Evolutionary conservation across 116 monocot genomes (phyloP).

Genomic region (Thalassia testudinum): DNA sequence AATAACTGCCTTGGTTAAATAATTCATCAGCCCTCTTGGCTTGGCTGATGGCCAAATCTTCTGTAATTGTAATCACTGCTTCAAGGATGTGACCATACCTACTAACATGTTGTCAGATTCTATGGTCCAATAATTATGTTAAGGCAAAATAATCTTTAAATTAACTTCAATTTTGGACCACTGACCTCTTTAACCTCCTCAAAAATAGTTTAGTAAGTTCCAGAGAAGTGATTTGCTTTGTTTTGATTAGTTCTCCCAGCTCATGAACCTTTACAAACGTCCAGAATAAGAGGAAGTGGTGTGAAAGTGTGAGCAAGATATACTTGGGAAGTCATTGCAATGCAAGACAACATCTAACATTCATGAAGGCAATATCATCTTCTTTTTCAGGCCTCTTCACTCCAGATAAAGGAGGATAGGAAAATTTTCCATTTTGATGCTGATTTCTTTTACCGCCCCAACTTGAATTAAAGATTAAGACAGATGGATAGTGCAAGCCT

Average conservation of each 20-base stretch:
- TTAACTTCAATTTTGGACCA: too few species aligned
- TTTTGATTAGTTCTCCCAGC: slow-evolving; percentile 61
- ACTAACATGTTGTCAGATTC: background rate
- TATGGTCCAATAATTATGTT: too few species aligned
- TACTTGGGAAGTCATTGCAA: too few species aligned
- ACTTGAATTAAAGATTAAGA: slow-evolving; percentile 66
- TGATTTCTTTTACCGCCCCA: slow-evolving; percentile 20
- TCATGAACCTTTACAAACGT: slow-evolving; percentile 44
- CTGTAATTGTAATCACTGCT: slow-evolving; percentile 64
- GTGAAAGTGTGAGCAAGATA: too few species aligned
- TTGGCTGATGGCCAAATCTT: slow-evolving; percentile 61
- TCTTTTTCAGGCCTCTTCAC: slow-evolving; percentile 40
- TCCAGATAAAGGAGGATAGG: slow-evolving; percentile 29
- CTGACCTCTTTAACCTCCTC: slow-evolving; percentile 61
- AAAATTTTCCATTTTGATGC: slow-evolving; percentile 16
- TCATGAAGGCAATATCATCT: slow-evolving; percentile 88
- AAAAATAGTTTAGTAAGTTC: slow-evolving; percentile 69
- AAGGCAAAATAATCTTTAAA: background rate
- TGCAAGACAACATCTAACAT: slow-evolving; percentile 21
- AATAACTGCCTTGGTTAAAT: slow-evolving; percentile 54
- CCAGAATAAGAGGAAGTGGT: too few species aligned
- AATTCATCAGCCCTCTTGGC: slow-evolving; percentile 76
- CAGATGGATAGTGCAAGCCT: slow-evolving; percentile 73
- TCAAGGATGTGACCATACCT: slow-evolving; percentile 75
- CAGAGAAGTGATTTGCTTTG: slow-evolving; percentile 63